Evolutionary conservation across 805 yeast species (phyloP).

Genomic region (Kregervanrija pseudodelftensis): DNA sequence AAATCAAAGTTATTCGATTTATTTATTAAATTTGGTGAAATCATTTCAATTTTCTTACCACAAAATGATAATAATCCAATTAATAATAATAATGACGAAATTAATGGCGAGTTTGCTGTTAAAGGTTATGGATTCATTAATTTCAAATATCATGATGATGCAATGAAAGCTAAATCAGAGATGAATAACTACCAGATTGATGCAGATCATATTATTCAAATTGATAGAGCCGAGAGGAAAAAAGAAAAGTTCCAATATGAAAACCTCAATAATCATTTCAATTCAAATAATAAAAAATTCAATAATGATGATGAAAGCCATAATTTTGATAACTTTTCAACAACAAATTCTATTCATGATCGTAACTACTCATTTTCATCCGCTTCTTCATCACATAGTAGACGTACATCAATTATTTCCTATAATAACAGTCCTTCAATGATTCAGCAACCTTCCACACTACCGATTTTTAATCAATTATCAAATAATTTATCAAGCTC

Average conservation of each 20-base stretch:
- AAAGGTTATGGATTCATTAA: constrained; percentile 50
- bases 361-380: constrained; percentile 1
- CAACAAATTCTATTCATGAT: background rate
- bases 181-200: constrained; percentile 37
- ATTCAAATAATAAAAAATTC: constrained; percentile 2
- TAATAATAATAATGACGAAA: constrained; percentile 16
- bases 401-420: constrained; percentile 1
- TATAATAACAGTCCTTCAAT: background rate
- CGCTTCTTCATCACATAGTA: constrained; percentile 2
- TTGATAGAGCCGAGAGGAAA: constrained; percentile 41
- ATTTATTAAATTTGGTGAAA: constrained; percentile 39
- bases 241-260: constrained; percentile 23
- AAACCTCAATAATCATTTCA: constrained; percentile 14
- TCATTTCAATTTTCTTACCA: constrained; percentile 51
- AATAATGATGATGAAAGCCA: too few relatives aligned
- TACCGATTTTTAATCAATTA: too few relatives aligned
- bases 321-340: background rate
- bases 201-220: constrained; percentile 22
- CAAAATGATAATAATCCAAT: constrained; percentile 18
- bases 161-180: constrained; percentile 40
- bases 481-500: too few relatives aligned
- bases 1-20: constrained; percentile 33
- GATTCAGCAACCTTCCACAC: background rate
- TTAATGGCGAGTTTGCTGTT: constrained; percentile 11
- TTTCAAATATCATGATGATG: constrained; percentile 40